Percentiles rank a stretch among this genome's conserved stretches.
Evolutionary conservation across 495 filamentous ascomycete genomes (phyloP).

Genomic region (Lophiotrema nucula): DNA sequence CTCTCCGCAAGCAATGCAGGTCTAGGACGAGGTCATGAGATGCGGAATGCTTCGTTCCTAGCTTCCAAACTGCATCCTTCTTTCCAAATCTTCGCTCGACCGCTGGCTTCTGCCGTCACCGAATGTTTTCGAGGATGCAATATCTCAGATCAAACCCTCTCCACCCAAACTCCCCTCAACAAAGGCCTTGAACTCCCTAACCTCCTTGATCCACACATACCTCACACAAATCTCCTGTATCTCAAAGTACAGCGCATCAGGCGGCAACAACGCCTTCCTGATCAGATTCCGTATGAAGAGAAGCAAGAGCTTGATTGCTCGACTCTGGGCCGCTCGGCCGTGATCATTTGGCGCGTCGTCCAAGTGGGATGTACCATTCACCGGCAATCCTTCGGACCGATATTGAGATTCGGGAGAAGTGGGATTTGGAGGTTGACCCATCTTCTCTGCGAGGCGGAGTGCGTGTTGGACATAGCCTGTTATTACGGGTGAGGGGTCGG

Average conservation of each 20-base stretch:
- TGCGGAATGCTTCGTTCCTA: too few relatives aligned
- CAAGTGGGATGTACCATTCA: neutral
- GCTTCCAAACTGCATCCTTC: too few relatives aligned
- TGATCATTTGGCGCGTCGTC: neutral
- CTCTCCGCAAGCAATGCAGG: too few relatives aligned
- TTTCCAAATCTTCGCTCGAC: too few relatives aligned
- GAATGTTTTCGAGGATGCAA: too few relatives aligned
- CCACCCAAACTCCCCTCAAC: slow-evolving; percentile 2
- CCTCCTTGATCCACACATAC: slow-evolving; percentile 40
- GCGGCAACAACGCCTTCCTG: slow-evolving; percentile 33
- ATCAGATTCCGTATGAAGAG: slow-evolving; percentile 45
- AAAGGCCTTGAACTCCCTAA: slow-evolving; percentile 35
- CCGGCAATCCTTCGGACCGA: neutral
- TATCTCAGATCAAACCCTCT: too few relatives aligned
- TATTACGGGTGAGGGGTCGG: slow-evolving; percentile 26
- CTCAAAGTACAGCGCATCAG: slow-evolving; percentile 43
- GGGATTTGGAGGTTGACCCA: slow-evolving; percentile 13
- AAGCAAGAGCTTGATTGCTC: slow-evolving; percentile 41
- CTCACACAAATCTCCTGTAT: slow-evolving; percentile 46
- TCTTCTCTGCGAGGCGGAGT: slow-evolving; percentile 33
- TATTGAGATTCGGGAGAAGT: neutral
- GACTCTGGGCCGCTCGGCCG: slow-evolving; percentile 35
- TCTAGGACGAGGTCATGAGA: too few relatives aligned
- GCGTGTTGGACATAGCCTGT: slow-evolving; percentile 35
- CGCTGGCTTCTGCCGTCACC: too few relatives aligned